A percentile compares a stretch with the other conserved stretches of the same genome.
Evolutionary conservation across 306 rosid species (phyloP).

Genomic region (Hylodesmum podocarpum): DNA sequence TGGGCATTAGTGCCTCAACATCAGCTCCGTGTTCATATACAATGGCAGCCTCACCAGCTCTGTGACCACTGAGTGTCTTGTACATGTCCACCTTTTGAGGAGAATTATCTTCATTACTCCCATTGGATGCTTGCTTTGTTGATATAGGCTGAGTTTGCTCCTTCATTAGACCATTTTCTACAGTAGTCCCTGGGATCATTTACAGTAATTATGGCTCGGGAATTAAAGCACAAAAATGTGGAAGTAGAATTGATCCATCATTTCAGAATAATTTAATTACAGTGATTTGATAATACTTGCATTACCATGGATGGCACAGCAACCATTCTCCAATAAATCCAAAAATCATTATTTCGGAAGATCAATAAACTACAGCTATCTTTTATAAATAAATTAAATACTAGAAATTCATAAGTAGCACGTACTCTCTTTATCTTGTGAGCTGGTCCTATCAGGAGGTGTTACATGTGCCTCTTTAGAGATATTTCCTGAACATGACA

Average conservation of each 20-base stretch:
- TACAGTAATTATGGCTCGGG: conserved; percentile 5
- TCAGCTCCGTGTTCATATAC: conserved; percentile 97
- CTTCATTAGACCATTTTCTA: conserved; percentile 52
- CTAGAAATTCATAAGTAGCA: conserved; percentile 10
- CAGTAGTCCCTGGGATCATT: conserved; percentile 40
- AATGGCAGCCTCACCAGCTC: conserved; percentile 99
- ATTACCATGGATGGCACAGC: conserved; percentile 1
- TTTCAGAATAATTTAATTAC: background rate
- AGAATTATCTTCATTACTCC: conserved; percentile 63
- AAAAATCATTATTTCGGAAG: background rate
- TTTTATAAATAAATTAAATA: background rate
- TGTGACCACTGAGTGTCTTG: conserved; percentile 85
- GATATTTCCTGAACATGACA: conserved; percentile 35
- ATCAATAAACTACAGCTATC: conserved; percentile 12
- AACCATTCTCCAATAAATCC: conserved; percentile 1
- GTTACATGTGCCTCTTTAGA: conserved; percentile 33
- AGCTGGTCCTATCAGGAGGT: conserved; percentile 34
- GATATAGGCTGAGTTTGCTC: conserved; percentile 47
- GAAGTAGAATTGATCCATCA: background rate
- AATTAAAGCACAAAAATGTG: conserved; percentile 16
- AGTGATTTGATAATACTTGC: background rate
- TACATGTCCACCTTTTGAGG: conserved; percentile 56
- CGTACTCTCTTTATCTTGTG: conserved; percentile 53
- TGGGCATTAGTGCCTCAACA: conserved; percentile 95
- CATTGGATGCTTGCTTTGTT: conserved; percentile 55